Percentiles rank a stretch among this genome's conserved stretches.
phyloP scores from a whole-genome alignment of 2,329 filamentous ascomycete genomes.

The Phyllosticta capitalensis region DNA sequence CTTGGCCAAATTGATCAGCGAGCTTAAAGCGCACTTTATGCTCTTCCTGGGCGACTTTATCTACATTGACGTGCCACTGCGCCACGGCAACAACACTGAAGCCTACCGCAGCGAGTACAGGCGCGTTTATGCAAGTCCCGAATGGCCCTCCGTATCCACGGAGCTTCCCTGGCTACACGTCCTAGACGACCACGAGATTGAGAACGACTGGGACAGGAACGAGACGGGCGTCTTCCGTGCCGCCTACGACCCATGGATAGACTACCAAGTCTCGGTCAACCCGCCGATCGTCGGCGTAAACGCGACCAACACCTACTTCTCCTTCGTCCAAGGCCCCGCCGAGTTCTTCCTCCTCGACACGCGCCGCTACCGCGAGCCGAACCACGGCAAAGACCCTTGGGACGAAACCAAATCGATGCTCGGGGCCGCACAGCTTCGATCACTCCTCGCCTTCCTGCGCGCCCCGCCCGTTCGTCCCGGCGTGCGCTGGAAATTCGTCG shows the following conservation, averaged over 20 bases:
- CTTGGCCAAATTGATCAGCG: conserved; percentile 62
- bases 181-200: conserved; percentile 92
- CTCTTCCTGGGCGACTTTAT: conserved; percentile 76
- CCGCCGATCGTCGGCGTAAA: conserved; percentile 54
- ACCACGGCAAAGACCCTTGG: conserved; percentile 50
- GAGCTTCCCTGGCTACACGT: conserved; percentile 97
- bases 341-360: conserved; percentile 95
- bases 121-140: conserved; percentile 89
- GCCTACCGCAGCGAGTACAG: conserved; percentile 88
- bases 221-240: conserved; percentile 69
- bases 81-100: conserved; percentile 60
- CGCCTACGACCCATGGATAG: conserved; percentile 73
- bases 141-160: conserved; percentile 67
- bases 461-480: conserved; percentile 59
- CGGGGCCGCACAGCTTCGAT: conserved; percentile 65
- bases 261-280: conserved; percentile 80
- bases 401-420: conserved; percentile 75
- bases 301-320: conserved; percentile 72
- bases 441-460: conserved; percentile 68
- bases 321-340: conserved; percentile 81
- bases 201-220: conserved; percentile 84
- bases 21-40: conserved; percentile 64
- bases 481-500: conserved; percentile 87
- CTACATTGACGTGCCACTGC: conserved; percentile 78
- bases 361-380: conserved; percentile 68